Conservation (phyloP, 495 filamentous ascomycete genomes). For the Penicillium lividum region DNA sequence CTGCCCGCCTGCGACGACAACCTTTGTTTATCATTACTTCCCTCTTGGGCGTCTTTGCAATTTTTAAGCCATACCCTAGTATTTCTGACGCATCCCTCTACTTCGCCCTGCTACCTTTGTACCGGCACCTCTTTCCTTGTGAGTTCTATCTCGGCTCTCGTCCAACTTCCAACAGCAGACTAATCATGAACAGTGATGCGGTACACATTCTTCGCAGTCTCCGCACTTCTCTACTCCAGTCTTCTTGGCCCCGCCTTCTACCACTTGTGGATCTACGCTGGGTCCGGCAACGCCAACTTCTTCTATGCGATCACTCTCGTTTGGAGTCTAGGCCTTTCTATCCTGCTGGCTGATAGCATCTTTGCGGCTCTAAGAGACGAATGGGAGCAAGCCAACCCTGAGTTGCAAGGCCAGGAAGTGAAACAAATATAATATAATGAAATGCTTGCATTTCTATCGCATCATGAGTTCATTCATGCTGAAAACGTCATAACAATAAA, state of each 20-base stretch:
- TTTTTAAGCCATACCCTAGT: conserved; percentile 96
- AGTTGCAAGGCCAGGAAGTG: conserved; percentile 82
- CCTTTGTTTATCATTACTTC: conserved; percentile 82
- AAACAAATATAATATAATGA: conserved; percentile 68
- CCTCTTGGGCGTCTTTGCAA: conserved; percentile 80
- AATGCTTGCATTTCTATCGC: conserved; percentile 9
- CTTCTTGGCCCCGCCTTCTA: conserved; percentile 95
- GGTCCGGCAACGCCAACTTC: conserved; percentile 97
- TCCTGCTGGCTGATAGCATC: conserved; percentile 77
- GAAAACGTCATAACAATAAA: background rate
- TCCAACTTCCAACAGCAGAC: background rate
- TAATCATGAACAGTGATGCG: conserved; percentile 68
- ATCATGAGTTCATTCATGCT: conserved; percentile 1
- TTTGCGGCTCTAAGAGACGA: conserved; percentile 91
- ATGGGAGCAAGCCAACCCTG: conserved; percentile 89
- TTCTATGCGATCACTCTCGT: conserved; percentile 99
- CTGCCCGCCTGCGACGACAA: conserved; percentile 75
- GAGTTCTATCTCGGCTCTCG: conserved; percentile 34
- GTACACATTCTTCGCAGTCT: conserved; percentile 83
- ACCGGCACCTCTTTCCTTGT: conserved; percentile 89
- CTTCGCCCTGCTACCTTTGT: conserved; percentile 80
- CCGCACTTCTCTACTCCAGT: conserved; percentile 80
- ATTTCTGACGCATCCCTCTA: conserved; percentile 85
- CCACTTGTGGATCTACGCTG: conserved; percentile 97
- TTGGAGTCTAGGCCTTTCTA: conserved; percentile 85